Percentiles rank a stretch among this genome's conserved stretches.
phyloP scores from a whole-genome alignment of 2,329 filamentous ascomycete species.

The Beauveria varroae region DNA sequence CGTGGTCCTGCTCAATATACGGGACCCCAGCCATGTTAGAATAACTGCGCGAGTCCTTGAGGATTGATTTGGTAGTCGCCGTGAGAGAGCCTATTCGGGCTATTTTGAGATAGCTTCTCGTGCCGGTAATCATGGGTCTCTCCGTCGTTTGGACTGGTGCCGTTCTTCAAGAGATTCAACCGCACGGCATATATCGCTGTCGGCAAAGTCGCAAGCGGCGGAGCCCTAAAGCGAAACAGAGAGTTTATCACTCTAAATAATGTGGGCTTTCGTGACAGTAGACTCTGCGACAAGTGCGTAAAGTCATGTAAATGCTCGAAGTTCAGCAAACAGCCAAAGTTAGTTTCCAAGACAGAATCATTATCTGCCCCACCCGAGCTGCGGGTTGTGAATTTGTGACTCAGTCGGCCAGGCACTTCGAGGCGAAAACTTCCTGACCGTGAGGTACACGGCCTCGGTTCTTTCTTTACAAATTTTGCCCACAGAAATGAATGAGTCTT shows the following conservation, averaged over 20 bases:
- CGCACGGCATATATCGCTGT: background rate
- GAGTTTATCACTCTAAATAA: background rate
- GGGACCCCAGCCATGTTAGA: slow-evolving; percentile 35
- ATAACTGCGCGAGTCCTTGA: background rate
- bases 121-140: background rate
- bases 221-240: background rate
- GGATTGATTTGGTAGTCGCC: background rate
- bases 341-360: background rate
- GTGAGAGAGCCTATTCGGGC: background rate
- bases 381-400: background rate
- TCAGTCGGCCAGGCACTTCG: background rate
- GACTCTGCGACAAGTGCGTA: background rate
- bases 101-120: background rate
- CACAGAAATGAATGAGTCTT: background rate
- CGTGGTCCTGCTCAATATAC: slow-evolving; percentile 60
- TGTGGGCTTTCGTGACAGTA: background rate
- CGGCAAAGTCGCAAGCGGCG: background rate
- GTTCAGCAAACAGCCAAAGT: background rate
- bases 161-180: background rate
- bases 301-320: background rate
- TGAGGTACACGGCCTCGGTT: background rate
- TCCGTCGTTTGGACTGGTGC: background rate
- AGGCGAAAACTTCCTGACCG: background rate
- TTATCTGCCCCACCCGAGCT: slow-evolving; percentile 3
- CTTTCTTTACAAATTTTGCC: background rate